phyloP scores from a whole-genome alignment of 129 eudicot genomes.

The Escallonia herrerae region DNA sequence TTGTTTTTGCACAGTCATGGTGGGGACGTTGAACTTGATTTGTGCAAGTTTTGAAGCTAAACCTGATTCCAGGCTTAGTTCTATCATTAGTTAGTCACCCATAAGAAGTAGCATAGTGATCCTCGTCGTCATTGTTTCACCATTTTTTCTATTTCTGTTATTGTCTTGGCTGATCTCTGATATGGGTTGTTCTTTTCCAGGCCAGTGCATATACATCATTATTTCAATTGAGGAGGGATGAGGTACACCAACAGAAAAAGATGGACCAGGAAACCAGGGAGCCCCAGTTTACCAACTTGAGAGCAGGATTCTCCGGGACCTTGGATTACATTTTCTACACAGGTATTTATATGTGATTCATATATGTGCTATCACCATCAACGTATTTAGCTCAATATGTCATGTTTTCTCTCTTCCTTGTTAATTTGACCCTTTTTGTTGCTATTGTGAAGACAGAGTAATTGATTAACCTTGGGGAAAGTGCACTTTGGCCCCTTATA shows the following conservation, averaged over 20 bases:
- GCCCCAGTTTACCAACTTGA: constrained; percentile 13
- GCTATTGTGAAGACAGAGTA: too few species aligned
- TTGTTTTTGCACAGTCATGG: too few species aligned
- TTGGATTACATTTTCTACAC: constrained; percentile 15
- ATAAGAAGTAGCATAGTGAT: background rate
- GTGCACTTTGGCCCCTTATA: too few species aligned
- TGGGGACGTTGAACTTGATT: too few species aligned
- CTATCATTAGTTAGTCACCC: too few species aligned
- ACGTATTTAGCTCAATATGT: too few species aligned
- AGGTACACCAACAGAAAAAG: background rate
- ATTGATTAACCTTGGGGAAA: too few species aligned
- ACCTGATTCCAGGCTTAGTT: too few species aligned
- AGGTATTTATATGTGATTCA: background rate
- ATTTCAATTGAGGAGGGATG: background rate
- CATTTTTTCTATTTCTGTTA: background rate
- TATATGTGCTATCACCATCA: too few species aligned
- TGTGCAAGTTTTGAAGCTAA: too few species aligned
- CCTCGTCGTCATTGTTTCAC: background rate
- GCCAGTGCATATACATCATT: constrained; percentile 15
- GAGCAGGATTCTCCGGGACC: constrained; percentile 2
- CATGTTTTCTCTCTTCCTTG: too few species aligned
- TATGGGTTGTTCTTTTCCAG: background rate
- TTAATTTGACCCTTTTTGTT: too few species aligned
- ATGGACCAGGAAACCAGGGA: constrained; percentile 11
- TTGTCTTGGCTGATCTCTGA: background rate